phyloP scores from a whole-genome alignment of 768 basidiomycete species.

The Pulveroboletus sp. region DNA sequence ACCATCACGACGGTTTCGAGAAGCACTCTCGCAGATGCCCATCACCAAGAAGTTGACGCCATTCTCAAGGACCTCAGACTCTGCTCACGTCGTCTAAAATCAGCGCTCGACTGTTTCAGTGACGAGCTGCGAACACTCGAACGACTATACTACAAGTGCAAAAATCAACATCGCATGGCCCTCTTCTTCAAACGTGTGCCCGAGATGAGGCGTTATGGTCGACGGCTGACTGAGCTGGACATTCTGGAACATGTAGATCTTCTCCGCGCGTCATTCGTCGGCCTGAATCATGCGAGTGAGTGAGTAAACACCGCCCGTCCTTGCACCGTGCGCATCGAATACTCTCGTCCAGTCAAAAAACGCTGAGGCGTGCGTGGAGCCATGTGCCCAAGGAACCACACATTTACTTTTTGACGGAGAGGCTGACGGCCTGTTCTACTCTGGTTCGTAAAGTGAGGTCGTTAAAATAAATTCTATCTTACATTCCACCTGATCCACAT shows the following conservation, averaged over 20 bases:
- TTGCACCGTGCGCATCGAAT: background rate
- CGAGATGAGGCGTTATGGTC: slow-evolving; percentile 51
- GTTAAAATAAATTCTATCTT: background rate
- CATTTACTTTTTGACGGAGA: slow-evolving; percentile 33
- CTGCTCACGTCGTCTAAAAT: slow-evolving; percentile 48
- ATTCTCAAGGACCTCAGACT: slow-evolving; percentile 58
- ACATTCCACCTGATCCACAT: slow-evolving; percentile 1
- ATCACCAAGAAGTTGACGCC: slow-evolving; percentile 44
- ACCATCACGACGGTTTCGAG: slow-evolving; percentile 15
- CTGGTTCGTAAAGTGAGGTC: slow-evolving; percentile 46
- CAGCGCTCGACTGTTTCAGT: slow-evolving; percentile 29
- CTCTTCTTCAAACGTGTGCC: slow-evolving; percentile 61
- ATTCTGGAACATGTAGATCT: slow-evolving; percentile 20
- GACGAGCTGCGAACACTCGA: slow-evolving; percentile 49
- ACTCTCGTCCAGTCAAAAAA: slow-evolving; percentile 39
- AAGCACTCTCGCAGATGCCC: slow-evolving; percentile 14
- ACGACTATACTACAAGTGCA: slow-evolving; percentile 71
- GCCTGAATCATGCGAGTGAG: slow-evolving; percentile 23
- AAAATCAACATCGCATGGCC: slow-evolving; percentile 53
- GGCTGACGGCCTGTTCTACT: slow-evolving; percentile 31
- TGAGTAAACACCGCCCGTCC: slow-evolving; percentile 5
- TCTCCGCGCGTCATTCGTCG: slow-evolving; percentile 28
- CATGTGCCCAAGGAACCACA: slow-evolving; percentile 43
- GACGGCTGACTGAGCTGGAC: slow-evolving; percentile 15
- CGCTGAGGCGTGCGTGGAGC: slow-evolving; percentile 60